Evolutionary conservation across 2,329 filamentous ascomycete species (phyloP).

Genomic region (Pyricularia grisea): DNA sequence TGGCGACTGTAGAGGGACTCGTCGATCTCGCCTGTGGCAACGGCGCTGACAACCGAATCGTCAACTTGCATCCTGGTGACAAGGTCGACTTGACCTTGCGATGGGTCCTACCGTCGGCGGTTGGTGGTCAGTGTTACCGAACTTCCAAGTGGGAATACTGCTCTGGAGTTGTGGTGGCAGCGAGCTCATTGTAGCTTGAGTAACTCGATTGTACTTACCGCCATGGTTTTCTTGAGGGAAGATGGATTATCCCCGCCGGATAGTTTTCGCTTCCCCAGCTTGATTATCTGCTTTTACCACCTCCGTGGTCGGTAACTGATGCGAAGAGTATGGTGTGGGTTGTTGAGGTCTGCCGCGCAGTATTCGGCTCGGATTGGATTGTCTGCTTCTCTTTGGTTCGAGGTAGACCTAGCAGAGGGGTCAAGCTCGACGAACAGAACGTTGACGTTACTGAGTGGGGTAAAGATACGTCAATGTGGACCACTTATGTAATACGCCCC

Average conservation of each 20-base stretch:
- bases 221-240: slow-evolving; percentile 51
- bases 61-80: slow-evolving; percentile 59
- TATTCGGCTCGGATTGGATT: not conserved
- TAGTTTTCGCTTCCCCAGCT: slow-evolving; percentile 60
- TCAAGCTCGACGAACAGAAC: not conserved
- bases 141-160: not conserved
- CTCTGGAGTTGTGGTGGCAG: not conserved
- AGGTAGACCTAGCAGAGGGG: not conserved
- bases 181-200: not conserved
- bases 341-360: not conserved
- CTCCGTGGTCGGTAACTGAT: not conserved
- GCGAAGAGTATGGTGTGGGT: not conserved
- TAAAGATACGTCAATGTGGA: not conserved
- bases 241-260: slow-evolving; percentile 49
- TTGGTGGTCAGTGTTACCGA: slow-evolving; percentile 3
- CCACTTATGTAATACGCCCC: not conserved
- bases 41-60: slow-evolving; percentile 42
- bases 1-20: slow-evolving; percentile 67
- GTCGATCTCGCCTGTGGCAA: slow-evolving; percentile 53
- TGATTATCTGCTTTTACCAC: slow-evolving; percentile 18
- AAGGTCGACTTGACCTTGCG: slow-evolving; percentile 50
- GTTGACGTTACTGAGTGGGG: not conserved
- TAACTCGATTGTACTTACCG: slow-evolving; percentile 34
- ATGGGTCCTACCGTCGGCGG: slow-evolving; percentile 30
- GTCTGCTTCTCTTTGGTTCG: not conserved